Evolutionary conservation across 768 basidiomycete genomes (phyloP).

Genomic region (Boletus rubescentipes): DNA sequence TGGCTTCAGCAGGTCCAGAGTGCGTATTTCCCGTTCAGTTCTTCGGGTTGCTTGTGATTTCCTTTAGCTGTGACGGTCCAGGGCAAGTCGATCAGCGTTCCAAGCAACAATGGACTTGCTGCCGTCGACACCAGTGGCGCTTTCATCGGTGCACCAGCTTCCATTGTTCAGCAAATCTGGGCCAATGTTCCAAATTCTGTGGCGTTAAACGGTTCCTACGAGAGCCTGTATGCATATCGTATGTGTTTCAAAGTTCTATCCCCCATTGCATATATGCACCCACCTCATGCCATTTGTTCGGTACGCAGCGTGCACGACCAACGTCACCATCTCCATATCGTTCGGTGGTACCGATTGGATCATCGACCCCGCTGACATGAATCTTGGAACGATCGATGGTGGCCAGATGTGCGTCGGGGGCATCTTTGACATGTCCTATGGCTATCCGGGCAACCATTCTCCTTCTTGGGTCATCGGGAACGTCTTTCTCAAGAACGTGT

Average conservation of each 20-base stretch:
- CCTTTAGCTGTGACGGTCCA: slow-evolving; percentile 56
- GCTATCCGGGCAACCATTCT: background rate
- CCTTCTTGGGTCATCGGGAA: slow-evolving; percentile 63
- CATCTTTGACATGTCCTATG: slow-evolving; percentile 54
- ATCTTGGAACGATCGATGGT: slow-evolving; percentile 52
- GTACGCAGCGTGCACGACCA: slow-evolving; percentile 58
- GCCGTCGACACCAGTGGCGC: too few species aligned
- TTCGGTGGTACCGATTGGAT: slow-evolving; percentile 80
- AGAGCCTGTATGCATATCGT: slow-evolving; percentile 80
- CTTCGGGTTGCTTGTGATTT: background rate
- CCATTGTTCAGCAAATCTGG: slow-evolving; percentile 62
- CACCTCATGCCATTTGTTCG: background rate
- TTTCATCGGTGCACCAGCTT: background rate
- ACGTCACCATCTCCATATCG: slow-evolving; percentile 55
- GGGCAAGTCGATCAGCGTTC: slow-evolving; percentile 43
- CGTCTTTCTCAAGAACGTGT: slow-evolving; percentile 50
- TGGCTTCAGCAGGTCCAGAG: slow-evolving; percentile 58
- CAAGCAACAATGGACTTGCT: slow-evolving; percentile 37
- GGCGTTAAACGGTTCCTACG: slow-evolving; percentile 33
- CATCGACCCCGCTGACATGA: slow-evolving; percentile 74
- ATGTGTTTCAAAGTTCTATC: slow-evolving; percentile 26
- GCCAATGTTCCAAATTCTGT: slow-evolving; percentile 54
- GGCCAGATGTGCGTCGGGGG: slow-evolving; percentile 55
- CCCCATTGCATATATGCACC: background rate
- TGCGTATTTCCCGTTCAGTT: slow-evolving; percentile 30